Conservation (phyloP, 169 alveolate species). For the Plasmodium yoelii region DNA sequence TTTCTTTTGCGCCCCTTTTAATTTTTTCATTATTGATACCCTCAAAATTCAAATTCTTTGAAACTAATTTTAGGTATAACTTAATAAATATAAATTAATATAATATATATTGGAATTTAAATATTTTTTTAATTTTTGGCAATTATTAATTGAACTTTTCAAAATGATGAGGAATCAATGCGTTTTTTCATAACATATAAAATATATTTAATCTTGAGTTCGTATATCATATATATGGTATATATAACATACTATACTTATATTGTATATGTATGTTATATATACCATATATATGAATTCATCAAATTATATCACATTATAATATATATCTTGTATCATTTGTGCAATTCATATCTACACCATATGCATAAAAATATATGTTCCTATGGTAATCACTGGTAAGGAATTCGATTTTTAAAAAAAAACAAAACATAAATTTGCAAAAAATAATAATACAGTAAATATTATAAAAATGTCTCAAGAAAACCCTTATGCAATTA, state of each 20-base stretch:
- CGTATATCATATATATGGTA: not conserved
- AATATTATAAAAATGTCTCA: constrained; percentile 34
- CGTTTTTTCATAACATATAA: not conserved
- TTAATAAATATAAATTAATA: not conserved
- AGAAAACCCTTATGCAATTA: constrained; percentile 30
- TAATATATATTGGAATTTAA: too few relatives aligned
- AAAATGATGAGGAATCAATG: constrained; percentile 1
- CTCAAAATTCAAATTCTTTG: too few relatives aligned
- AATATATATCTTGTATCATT: not conserved
- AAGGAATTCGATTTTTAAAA: constrained; percentile 23
- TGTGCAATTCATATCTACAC: not conserved
- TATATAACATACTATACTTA: too few relatives aligned
- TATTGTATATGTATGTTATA: too few relatives aligned
- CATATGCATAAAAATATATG: not conserved
- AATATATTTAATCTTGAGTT: not conserved
- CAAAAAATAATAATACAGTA: not conserved
- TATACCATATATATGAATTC: not conserved
- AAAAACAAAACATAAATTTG: constrained; percentile 1
- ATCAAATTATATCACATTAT: too few relatives aligned
- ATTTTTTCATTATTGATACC: not conserved
- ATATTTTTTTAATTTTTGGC: too few relatives aligned
- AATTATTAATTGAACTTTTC: too few relatives aligned
- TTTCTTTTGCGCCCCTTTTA: not conserved
- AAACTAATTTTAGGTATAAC: too few relatives aligned
- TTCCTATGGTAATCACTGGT: not conserved